Conservation (phyloP, 140 eudicot species). For the Flaveria floridana region DNA sequence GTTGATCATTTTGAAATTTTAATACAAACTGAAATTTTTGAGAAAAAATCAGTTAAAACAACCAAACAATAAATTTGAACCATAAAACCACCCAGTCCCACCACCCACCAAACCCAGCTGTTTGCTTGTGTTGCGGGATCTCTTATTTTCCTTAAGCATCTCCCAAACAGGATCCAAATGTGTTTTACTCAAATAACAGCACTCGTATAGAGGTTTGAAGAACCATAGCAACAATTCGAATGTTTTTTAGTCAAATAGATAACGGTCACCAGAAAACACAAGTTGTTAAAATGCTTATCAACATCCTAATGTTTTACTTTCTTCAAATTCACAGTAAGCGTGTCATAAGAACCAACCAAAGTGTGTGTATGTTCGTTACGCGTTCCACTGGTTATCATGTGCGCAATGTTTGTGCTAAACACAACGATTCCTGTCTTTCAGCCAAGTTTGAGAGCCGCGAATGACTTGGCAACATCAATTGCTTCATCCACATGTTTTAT, state of each 20-base stretch:
- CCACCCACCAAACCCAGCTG: no score
- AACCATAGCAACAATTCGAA: conserved; percentile 9
- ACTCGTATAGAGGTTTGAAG: conserved; percentile 21
- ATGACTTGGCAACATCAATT: conserved; percentile 65
- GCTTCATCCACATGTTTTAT: conserved; percentile 57
- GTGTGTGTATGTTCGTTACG: not conserved
- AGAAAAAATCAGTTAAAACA: no score
- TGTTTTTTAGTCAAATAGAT: conserved; percentile 14
- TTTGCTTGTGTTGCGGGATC: no score
- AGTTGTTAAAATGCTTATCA: conserved; percentile 4
- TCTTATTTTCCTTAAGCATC: no score
- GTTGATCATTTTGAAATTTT: no score
- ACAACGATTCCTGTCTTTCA: conserved; percentile 22
- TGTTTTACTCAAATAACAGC: not conserved
- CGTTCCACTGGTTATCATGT: not conserved
- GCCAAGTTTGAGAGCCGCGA: conserved; percentile 66
- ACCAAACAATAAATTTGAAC: no score
- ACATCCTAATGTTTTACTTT: conserved; percentile 1
- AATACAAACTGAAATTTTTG: no score
- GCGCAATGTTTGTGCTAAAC: not conserved
- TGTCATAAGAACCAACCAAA: conserved; percentile 27
- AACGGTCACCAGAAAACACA: conserved; percentile 10
- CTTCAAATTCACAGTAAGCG: conserved; percentile 17
- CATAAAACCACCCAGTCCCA: no score
- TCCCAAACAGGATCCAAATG: no score